Conservation (phyloP, 805 yeast species). For the Saccharomycopsis malanga region DNA sequence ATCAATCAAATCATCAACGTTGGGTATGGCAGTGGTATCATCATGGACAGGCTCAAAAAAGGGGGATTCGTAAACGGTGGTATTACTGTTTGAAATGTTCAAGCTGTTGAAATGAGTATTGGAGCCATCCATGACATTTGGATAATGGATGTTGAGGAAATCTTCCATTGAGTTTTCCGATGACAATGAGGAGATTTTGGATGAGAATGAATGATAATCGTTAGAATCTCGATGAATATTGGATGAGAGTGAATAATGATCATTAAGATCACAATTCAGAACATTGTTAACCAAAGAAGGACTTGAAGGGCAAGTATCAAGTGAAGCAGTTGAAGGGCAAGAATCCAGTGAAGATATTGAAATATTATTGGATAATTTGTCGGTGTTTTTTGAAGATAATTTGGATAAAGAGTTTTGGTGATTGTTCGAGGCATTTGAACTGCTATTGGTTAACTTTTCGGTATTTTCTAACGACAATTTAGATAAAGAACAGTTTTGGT, state of each 20-base stretch:
- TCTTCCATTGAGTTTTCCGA: constrained; percentile 14
- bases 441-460: not conserved
- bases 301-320: not conserved
- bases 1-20: constrained; percentile 2
- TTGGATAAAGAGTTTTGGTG: not conserved
- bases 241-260: not conserved
- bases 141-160: not conserved
- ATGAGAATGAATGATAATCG: constrained; percentile 4
- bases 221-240: not conserved
- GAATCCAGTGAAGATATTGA: not conserved
- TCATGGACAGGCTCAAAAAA: constrained; percentile 18
- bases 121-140: not conserved
- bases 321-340: not conserved
- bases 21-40: constrained; percentile 3
- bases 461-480: not conserved
- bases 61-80: constrained; percentile 10
- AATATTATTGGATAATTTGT: not conserved
- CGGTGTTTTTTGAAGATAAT: not conserved
- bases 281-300: not conserved
- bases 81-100: not conserved
- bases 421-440: not conserved
- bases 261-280: no score
- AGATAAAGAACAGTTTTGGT: not conserved
- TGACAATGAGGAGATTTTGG: not conserved
- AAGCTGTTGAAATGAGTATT: not conserved